Percentiles rank a stretch among this genome's conserved stretches.
Conservation (phyloP, 129 eudicot species). For the Dittrichia graveolens region DNA sequence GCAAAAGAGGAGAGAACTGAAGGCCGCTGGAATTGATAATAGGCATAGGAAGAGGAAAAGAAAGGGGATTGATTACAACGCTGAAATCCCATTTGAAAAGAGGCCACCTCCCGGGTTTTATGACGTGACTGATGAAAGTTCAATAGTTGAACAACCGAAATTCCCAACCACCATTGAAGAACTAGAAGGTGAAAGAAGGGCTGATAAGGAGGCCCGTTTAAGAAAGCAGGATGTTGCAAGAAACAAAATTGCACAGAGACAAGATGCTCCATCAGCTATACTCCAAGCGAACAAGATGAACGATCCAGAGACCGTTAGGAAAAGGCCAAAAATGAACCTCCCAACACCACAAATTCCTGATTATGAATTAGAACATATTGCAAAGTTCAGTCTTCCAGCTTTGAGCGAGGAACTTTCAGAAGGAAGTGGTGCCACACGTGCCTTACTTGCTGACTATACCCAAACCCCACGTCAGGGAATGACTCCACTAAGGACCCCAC, state of each 20-base stretch:
- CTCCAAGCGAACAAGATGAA: constrained; percentile 92
- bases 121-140: constrained; percentile 83
- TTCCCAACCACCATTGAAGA: constrained; percentile 94
- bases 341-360: constrained; percentile 98
- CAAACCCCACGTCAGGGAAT: constrained; percentile 90
- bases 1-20: constrained; percentile 96
- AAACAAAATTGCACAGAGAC: constrained; percentile 92
- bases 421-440: constrained; percentile 92
- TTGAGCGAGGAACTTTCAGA: constrained; percentile 79
- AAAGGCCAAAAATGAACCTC: constrained; percentile 86
- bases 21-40: constrained; percentile 92
- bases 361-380: constrained; percentile 91
- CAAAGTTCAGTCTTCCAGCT: constrained; percentile 85
- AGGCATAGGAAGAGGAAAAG: constrained; percentile 86
- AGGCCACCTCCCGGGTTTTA: constrained; percentile 98
- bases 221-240: constrained; percentile 91
- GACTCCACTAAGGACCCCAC: constrained; percentile 93
- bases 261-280: constrained; percentile 92
- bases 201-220: constrained; percentile 81
- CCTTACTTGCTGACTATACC: constrained; percentile 80
- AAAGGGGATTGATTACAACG: constrained; percentile 91
- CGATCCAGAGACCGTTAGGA: constrained; percentile 90
- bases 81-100: constrained; percentile 96
- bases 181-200: constrained; percentile 91
- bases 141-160: constrained; percentile 65